Percentiles rank a stretch among this genome's conserved stretches.
These are phyloP conservation scores for Malania oleifera DNA, from an alignment of 164 flowering plant species.

Conservation along the genomic window DNA sequence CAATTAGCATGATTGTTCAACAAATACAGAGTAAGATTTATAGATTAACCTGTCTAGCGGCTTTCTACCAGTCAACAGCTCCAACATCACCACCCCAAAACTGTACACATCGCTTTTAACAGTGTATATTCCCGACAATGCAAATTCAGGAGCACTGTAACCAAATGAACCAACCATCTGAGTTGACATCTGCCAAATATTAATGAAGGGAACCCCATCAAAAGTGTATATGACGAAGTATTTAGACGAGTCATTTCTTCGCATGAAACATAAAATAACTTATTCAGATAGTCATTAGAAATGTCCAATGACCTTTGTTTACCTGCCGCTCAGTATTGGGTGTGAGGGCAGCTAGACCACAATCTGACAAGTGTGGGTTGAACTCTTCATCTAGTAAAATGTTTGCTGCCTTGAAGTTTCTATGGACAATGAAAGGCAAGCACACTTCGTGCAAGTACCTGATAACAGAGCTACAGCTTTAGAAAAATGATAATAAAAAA, in stretches of 20 bases:
- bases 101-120: conserved; percentile 97
- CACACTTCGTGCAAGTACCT: conserved; percentile 99
- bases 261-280: neutral
- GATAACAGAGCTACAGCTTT: conserved; percentile 12
- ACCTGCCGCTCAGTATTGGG: conserved; percentile 96
- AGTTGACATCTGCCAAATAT: conserved; percentile 60
- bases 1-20: neutral
- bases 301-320: neutral
- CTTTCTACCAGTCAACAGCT: conserved; percentile 87
- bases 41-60: conserved; percentile 88
- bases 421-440: conserved; percentile 90
- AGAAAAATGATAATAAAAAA: conserved; percentile 12
- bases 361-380: conserved; percentile 87
- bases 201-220: neutral
- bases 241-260: too few species aligned
- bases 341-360: conserved; percentile 83
- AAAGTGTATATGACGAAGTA: too few species aligned
- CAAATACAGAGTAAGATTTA: neutral
- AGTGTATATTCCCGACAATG: conserved; percentile 89
- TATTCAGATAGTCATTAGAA: neutral
- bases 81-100: conserved; percentile 97
- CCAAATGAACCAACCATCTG: conserved; percentile 94
- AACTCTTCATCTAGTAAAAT: conserved; percentile 91
- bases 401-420: conserved; percentile 95
- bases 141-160: conserved; percentile 97